A percentile compares a stretch with the other conserved stretches of the same genome.
phyloP scores from a whole-genome alignment of 768 basidiomycete species.

The Naematelia encephala region DNA sequence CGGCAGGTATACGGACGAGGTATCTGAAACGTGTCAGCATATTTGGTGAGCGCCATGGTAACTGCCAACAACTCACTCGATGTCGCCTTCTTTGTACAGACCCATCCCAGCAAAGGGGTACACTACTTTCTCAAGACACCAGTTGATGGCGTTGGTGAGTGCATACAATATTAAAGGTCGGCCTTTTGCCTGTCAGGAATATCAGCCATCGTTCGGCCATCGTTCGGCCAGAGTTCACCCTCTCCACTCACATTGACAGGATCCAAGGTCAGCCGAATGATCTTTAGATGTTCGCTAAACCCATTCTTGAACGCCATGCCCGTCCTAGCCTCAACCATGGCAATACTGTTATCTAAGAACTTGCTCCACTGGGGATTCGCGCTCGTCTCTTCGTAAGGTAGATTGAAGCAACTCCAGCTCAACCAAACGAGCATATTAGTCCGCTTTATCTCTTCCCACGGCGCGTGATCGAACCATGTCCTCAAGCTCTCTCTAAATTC shows the following conservation, averaged over 20 bases:
- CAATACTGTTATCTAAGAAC: constrained; percentile 62
- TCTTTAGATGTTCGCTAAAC: constrained; percentile 55
- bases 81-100: constrained; percentile 59
- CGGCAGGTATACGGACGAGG: constrained; percentile 65
- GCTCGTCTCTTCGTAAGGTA: constrained; percentile 59
- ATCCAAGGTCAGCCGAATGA: constrained; percentile 74
- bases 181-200: constrained; percentile 23
- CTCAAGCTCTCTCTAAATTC: constrained; percentile 48
- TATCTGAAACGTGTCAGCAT: constrained; percentile 56
- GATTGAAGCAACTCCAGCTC: constrained; percentile 77
- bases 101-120: constrained; percentile 44
- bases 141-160: constrained; percentile 31
- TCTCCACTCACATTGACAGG: constrained; percentile 59
- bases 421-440: constrained; percentile 70
- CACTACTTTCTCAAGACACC: constrained; percentile 23
- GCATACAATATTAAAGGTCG: constrained; percentile 58
- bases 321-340: constrained; percentile 66
- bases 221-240: too few species aligned
- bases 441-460: constrained; percentile 68
- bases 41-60: too few species aligned
- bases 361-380: constrained; percentile 55
- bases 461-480: constrained; percentile 62
- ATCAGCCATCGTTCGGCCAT: constrained; percentile 1
- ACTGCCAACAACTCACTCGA: constrained; percentile 68
- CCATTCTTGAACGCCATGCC: constrained; percentile 66